A percentile compares a stretch with the other conserved stretches of the same genome.
Evolutionary conservation across 2,329 filamentous ascomycete genomes (phyloP).

Genomic region (Sphaerulina vaccinii): DNA sequence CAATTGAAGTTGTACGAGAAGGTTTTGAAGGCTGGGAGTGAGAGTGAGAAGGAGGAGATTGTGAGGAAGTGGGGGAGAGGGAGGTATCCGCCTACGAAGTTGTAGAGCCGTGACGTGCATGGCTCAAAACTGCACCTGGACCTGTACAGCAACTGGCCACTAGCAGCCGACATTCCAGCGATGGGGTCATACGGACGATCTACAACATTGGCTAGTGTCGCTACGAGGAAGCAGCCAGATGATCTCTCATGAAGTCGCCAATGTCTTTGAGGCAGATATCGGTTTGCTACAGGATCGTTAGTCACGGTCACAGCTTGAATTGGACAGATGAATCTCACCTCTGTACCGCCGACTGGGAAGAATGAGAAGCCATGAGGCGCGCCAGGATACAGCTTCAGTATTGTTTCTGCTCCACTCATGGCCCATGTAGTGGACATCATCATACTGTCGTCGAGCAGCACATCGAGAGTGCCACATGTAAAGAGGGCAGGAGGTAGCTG

Average conservation of each 20-base stretch:
- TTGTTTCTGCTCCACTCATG: slow-evolving; percentile 50
- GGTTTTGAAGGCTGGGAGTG: slow-evolving; percentile 53
- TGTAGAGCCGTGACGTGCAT: no score
- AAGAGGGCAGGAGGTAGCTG: slow-evolving; percentile 55
- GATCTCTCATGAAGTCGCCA: background rate
- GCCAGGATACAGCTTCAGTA: slow-evolving; percentile 51
- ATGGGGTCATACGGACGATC: no score
- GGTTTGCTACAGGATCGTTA: no score
- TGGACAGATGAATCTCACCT: no score
- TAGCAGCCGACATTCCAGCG: no score
- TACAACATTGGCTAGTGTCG: no score
- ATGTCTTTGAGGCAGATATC: background rate
- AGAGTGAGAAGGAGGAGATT: slow-evolving; percentile 21
- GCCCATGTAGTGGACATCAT: slow-evolving; percentile 57
- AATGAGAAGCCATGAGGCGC: slow-evolving; percentile 55
- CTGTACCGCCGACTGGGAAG: slow-evolving; percentile 39
- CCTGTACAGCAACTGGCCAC: no score
- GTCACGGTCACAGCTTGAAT: no score
- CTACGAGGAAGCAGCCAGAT: background rate
- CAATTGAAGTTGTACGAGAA: slow-evolving; percentile 81
- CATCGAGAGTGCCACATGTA: slow-evolving; percentile 55
- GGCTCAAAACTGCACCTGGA: no score
- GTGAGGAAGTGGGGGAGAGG: slow-evolving; percentile 1
- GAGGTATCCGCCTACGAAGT: slow-evolving; percentile 10
- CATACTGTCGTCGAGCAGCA: slow-evolving; percentile 53